phyloP scores from a whole-genome alignment of 2,329 filamentous ascomycete species.

The Ophidiomyces ophidiicola region DNA sequence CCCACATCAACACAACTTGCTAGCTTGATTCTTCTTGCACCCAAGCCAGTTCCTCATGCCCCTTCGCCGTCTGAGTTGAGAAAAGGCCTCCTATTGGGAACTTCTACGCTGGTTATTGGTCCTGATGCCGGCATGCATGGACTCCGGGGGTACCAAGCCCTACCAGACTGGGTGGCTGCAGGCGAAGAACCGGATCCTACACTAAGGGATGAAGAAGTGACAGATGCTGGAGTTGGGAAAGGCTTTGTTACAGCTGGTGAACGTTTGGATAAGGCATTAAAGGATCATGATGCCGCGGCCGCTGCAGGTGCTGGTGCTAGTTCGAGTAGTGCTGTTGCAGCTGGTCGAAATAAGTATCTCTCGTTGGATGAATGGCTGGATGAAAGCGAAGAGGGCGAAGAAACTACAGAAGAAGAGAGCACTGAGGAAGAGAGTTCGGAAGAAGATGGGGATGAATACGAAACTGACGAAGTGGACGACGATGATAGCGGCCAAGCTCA shows the following conservation, averaged over 20 bases:
- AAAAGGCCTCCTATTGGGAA: conserved; percentile 66
- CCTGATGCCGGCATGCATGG: conserved; percentile 61
- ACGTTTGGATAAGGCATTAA: conserved; percentile 33
- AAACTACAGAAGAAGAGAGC: conserved; percentile 41
- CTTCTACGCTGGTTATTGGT: conserved; percentile 72
- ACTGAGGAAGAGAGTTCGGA: conserved; percentile 37
- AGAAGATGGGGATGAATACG: conserved; percentile 18
- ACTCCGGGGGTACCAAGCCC: conserved; percentile 60
- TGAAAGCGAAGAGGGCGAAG: conserved; percentile 49
- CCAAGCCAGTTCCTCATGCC: conserved; percentile 83
- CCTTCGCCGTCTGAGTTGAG: conserved; percentile 79
- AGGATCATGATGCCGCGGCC: conserved; percentile 28
- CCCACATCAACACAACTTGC: conserved; percentile 70
- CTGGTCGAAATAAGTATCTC: conserved; percentile 47
- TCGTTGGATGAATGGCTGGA: conserved; percentile 88
- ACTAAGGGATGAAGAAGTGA: conserved; percentile 51
- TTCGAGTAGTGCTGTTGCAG: conserved; percentile 33
- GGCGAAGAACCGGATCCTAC: conserved; percentile 67
- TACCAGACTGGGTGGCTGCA: conserved; percentile 74
- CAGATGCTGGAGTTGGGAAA: conserved; percentile 29
- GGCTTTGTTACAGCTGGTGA: conserved; percentile 40
- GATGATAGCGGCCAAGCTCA: too few relatives aligned
- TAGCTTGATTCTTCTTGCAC: conserved; percentile 77
- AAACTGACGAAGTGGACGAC: conserved; percentile 27
- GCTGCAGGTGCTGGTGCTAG: conserved; percentile 12